Conservation (phyloP, 2,329 filamentous ascomycete genomes). For the Colletotrichum tabaci region DNA sequence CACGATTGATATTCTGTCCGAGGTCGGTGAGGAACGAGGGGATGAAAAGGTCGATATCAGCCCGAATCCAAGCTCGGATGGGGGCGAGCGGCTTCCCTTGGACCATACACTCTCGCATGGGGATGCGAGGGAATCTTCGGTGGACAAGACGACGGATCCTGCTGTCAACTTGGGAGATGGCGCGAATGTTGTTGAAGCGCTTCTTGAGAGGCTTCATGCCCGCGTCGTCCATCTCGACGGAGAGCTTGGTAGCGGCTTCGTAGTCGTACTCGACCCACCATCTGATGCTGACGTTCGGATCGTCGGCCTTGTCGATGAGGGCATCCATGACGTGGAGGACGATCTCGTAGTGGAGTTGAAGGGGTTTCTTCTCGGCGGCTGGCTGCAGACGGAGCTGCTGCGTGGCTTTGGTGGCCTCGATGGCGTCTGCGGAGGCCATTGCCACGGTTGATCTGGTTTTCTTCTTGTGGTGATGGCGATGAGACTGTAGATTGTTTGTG, state of each 20-base stretch:
- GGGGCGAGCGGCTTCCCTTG: neutral
- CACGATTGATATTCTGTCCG: neutral
- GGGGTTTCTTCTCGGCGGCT: neutral
- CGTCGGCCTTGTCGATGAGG: neutral
- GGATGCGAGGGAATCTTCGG: neutral
- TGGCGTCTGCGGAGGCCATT: neutral
- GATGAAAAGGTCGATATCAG: neutral
- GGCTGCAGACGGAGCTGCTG: neutral
- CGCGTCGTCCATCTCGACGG: neutral
- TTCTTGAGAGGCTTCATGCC: neutral
- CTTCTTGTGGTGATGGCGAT: too few species aligned
- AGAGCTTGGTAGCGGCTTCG: neutral
- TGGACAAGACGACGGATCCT: neutral
- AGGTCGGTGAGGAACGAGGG: neutral
- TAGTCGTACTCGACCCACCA: slow-evolving; percentile 6
- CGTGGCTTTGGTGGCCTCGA: neutral
- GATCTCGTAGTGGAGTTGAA: slow-evolving; percentile 4
- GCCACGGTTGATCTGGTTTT: neutral
- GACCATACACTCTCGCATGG: neutral
- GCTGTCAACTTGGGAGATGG: neutral
- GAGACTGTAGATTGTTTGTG: too few species aligned
- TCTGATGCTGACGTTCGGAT: neutral
- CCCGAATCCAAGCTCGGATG: neutral
- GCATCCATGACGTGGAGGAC: neutral
- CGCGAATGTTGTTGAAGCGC: neutral